Percentiles rank a stretch among this genome's conserved stretches.
These are phyloP conservation scores for Pseudisothecium myosuroides DNA, from an alignment of 225 moss, liverwort and hornwort species.

Conservation along the genomic window DNA sequence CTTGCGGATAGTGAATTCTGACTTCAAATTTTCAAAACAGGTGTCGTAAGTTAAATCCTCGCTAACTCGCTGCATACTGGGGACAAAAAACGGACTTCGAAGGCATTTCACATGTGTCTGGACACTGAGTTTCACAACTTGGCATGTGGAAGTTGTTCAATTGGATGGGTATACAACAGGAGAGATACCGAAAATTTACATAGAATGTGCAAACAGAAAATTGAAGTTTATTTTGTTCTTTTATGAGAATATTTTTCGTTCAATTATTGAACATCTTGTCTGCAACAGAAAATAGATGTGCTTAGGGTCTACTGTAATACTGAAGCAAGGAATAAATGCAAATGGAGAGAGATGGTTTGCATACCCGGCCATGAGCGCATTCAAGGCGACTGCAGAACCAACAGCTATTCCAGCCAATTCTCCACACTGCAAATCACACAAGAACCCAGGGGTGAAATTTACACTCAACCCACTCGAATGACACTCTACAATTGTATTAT, in stretches of 20 bases:
- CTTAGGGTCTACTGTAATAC: background rate
- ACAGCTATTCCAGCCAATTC: slow-evolving; percentile 82
- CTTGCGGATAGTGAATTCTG: background rate
- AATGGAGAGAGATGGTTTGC: background rate
- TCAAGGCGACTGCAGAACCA: slow-evolving; percentile 56
- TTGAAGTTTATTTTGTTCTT: background rate
- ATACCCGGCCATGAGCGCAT: slow-evolving; percentile 78
- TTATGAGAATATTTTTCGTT: background rate
- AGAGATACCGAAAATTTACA: too few relatives aligned
- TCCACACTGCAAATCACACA: slow-evolving; percentile 36
- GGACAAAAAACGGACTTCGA: background rate
- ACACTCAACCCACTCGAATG: background rate
- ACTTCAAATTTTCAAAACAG: background rate
- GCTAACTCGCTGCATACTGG: background rate
- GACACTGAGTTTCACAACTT: background rate
- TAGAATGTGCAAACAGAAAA: background rate
- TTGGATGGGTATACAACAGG: background rate
- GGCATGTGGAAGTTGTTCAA: background rate
- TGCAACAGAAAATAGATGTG: background rate
- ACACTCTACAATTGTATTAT: background rate
- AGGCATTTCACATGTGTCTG: background rate
- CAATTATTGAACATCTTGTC: background rate
- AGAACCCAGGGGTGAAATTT: background rate
- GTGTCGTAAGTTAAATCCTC: background rate
- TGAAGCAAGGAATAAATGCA: background rate